Conservation (phyloP, 495 filamentous ascomycete genomes). For the Daldinia concentrica region DNA sequence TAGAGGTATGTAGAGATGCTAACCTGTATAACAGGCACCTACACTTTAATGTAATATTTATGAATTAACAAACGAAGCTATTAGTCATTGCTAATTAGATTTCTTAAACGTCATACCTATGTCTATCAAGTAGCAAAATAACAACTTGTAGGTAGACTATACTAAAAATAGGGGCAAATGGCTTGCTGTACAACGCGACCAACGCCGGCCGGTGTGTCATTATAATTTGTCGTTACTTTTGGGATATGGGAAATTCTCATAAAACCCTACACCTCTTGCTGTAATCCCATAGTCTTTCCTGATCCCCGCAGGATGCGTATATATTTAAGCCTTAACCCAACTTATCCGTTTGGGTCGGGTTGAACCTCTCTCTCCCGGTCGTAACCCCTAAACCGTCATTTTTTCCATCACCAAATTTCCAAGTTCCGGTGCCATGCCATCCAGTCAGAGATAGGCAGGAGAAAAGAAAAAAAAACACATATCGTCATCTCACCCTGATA, state of each 20-base stretch:
- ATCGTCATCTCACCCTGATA: slow-evolving; percentile 11
- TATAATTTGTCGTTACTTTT: slow-evolving; percentile 18
- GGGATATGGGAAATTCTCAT: slow-evolving; percentile 19
- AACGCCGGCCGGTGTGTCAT: background rate
- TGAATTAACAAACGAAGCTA: too few relatives aligned
- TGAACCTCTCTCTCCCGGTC: slow-evolving; percentile 14
- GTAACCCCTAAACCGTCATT: slow-evolving; percentile 13
- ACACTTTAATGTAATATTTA: too few relatives aligned
- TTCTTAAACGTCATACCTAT: too few relatives aligned
- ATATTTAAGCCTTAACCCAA: slow-evolving; percentile 7
- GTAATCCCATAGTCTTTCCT: slow-evolving; percentile 2
- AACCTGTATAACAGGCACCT: too few relatives aligned
- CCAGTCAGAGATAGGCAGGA: background rate
- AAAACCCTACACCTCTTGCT: slow-evolving; percentile 4
- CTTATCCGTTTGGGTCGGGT: slow-evolving; percentile 13
- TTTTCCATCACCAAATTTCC: slow-evolving; percentile 22
- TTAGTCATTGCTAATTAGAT: too few relatives aligned
- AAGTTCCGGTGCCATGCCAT: slow-evolving; percentile 28
- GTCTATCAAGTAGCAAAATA: background rate
- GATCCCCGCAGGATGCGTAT: background rate
- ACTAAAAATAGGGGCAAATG: slow-evolving; percentile 3
- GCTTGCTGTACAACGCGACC: background rate
- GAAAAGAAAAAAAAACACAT: background rate
- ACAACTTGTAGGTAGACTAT: slow-evolving; percentile 1
- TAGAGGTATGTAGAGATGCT: too few relatives aligned